Evolutionary conservation across 83 land plant species (phyloP), one percentile per base, ranked within the genome.

Genomic region (Picea mariana): DNA sequence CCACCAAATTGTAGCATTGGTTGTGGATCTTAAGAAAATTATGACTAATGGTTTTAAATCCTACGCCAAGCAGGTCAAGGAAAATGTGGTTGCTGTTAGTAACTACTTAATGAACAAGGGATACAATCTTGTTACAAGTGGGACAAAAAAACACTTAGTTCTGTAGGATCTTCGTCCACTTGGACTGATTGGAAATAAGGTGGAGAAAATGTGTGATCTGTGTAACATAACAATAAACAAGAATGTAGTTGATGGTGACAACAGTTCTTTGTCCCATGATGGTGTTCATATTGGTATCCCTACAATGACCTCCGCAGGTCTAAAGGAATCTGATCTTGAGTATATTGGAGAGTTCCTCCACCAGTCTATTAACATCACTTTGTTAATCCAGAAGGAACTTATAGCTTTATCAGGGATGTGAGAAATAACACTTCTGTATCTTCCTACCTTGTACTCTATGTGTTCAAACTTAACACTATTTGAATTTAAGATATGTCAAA

Each of bases 201-300:
- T 0, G 40, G 96, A 95, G 91, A 95, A 95, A 83, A 91, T 95
- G 4, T 95, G 93, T 77, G 98, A 95, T 59, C 69, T 93, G 8
- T 87, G 90, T 82, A 96, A 90, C 86, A 92, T 95, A 42, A 92
- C 96, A 17, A 82, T 93, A 78, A 95, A 95, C 88, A 95, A 95
- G 84, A 95, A 96, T 87, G 93, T 93, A 61, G 96, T 93, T 55
- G 92, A 90, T 82, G 98, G 98, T 42, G 96, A 95, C 85, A 95
- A 95, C 87, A 95, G 95, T 87, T 96, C 95, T 34, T 85, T 95
- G 87, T 85, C 98, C 44, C 93, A 93, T 78, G 96, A 96, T 81
- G 98, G 98, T 61, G 95, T 93, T 5, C 87, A 95, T 34, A 86
- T 95, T 84, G 95, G n/a, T n/a, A n/a, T n/a, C 97, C 97, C 97